These are phyloP conservation scores for Phyllosticta ampelicida DNA, from an alignment of 2,329 filamentous ascomycete species.

Conservation along the genomic window DNA sequence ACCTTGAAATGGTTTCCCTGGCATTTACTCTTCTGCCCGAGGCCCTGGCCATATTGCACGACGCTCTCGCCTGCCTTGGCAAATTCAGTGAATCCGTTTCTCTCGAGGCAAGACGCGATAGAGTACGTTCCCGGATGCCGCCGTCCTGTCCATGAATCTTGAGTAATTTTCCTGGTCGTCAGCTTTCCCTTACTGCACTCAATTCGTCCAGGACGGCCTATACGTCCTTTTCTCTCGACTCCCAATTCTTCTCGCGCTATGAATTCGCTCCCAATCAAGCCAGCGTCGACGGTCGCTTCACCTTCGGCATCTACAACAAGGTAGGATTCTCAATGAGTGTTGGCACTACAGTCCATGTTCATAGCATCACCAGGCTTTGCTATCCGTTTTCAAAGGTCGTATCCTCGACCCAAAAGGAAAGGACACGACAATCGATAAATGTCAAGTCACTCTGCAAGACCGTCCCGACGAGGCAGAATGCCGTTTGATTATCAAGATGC, in stretches of 20 bases:
- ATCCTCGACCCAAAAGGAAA: constrained; percentile 52
- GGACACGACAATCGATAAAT: constrained; percentile 61
- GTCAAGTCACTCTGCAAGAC: constrained; percentile 64
- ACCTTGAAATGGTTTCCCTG: constrained; percentile 37
- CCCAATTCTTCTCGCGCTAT: constrained; percentile 63
- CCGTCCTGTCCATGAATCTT: constrained; percentile 13
- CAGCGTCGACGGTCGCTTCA: constrained; percentile 46
- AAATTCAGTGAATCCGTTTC: constrained; percentile 74
- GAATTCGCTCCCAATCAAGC: constrained; percentile 42
- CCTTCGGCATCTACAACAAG: constrained; percentile 64
- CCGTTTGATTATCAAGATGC: constrained; percentile 61
- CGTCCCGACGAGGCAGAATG: constrained; percentile 57
- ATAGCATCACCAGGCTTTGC: constrained; percentile 32
- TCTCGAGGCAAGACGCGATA: constrained; percentile 59
- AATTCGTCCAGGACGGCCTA: constrained; percentile 77
- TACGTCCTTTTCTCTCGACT: constrained; percentile 58
- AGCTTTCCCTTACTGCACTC: constrained; percentile 64
- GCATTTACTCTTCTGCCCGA: constrained; percentile 66
- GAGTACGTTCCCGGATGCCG: constrained; percentile 34
- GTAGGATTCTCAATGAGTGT: constrained; percentile 30
- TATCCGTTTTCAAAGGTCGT: constrained; percentile 64
- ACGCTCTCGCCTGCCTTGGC: constrained; percentile 61
- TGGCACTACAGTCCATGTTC: background rate
- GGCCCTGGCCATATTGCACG: constrained; percentile 58
- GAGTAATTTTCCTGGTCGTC: constrained; percentile 3